A percentile compares a stretch with the other conserved stretches of the same genome.
phyloP scores from a whole-genome alignment of 352 stramenopile genomes.

The Blastocystis sp. region DNA sequence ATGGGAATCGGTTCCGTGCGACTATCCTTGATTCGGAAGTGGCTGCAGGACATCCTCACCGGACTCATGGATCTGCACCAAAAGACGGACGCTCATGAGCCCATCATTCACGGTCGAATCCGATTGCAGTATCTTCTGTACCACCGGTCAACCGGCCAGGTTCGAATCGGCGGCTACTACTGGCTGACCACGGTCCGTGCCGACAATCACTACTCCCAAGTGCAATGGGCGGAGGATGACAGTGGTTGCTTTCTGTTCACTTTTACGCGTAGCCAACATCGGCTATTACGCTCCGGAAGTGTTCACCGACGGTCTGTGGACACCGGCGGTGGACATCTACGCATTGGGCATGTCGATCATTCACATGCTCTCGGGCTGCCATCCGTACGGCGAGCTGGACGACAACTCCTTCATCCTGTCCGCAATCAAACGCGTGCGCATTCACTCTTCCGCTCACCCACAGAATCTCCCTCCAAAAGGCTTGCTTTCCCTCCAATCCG shows the following conservation, averaged over 20 bases:
- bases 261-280: slow-evolving; percentile 1
- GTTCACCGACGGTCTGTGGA: slow-evolving; percentile 9
- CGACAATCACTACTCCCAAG: not conserved
- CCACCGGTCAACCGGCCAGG: slow-evolving; percentile 50
- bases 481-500: not conserved
- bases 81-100: slow-evolving; percentile 27
- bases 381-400: slow-evolving; percentile 65
- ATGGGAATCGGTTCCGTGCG: slow-evolving; percentile 54
- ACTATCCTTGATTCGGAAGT: slow-evolving; percentile 22
- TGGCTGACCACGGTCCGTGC: slow-evolving; percentile 34
- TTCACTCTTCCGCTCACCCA: not conserved
- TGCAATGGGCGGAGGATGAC: slow-evolving; percentile 60
- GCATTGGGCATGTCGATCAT: slow-evolving; percentile 45
- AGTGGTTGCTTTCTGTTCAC: not conserved
- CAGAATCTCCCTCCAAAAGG: slow-evolving; percentile 5
- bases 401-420: not conserved
- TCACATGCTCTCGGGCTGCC: slow-evolving; percentile 51
- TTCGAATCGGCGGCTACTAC: slow-evolving; percentile 58
- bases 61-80: slow-evolving; percentile 46
- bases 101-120: slow-evolving; percentile 60
- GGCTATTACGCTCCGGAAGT: slow-evolving; percentile 57
- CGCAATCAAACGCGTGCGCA: slow-evolving; percentile 5
- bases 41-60: slow-evolving; percentile 34
- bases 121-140: slow-evolving; percentile 22
- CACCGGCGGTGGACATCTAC: slow-evolving; percentile 62